These are phyloP conservation scores for Litsea cubeba DNA, from an alignment of 164 flowering plant genomes.

Conservation along the genomic window DNA sequence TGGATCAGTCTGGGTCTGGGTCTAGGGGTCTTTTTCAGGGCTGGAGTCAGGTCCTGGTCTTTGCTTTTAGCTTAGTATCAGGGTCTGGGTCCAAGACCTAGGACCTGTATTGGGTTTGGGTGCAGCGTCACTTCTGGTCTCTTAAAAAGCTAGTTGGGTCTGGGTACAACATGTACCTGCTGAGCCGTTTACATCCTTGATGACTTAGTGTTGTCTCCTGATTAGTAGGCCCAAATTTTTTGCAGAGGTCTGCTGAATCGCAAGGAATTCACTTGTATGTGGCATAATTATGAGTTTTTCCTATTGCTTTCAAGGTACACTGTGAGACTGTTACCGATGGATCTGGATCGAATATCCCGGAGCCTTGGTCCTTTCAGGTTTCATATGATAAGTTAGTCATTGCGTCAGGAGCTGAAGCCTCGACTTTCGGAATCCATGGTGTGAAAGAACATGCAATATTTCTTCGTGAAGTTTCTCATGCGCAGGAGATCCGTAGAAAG, in stretches of 20 bases:
- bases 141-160: too few relatives aligned
- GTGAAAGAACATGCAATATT: conserved; percentile 84
- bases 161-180: too few relatives aligned
- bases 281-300: not conserved
- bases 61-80: too few relatives aligned
- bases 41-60: too few relatives aligned
- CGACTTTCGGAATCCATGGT: conserved; percentile 84
- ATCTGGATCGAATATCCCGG: conserved; percentile 14
- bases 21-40: too few relatives aligned
- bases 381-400: conserved; percentile 88
- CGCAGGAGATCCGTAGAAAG: conserved; percentile 90
- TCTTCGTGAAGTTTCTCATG: conserved; percentile 92
- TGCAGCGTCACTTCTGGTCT: too few relatives aligned
- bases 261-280: not conserved
- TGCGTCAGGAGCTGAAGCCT: conserved; percentile 83
- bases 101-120: too few relatives aligned
- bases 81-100: too few relatives aligned
- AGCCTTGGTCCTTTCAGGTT: conserved; percentile 72
- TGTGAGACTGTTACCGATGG: conserved; percentile 77
- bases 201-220: not conserved
- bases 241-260: not conserved
- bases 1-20: too few relatives aligned
- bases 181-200: too few relatives aligned
- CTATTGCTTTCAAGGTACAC: conserved; percentile 44
- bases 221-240: not conserved